Evolutionary conservation across 768 basidiomycete genomes (phyloP).

Genomic region (Leccinum incarnatum): DNA sequence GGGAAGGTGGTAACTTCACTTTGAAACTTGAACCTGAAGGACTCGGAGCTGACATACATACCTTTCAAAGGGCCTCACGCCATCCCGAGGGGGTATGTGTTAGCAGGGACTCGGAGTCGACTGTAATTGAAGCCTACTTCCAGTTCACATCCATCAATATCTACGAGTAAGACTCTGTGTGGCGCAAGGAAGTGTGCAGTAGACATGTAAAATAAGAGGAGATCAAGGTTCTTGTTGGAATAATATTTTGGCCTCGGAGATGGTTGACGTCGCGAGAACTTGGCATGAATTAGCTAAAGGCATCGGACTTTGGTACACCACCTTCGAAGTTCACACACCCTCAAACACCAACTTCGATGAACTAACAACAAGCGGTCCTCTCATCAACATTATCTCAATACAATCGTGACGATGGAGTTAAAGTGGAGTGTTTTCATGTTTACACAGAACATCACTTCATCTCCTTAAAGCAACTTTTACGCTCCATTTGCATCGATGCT

Average conservation of each 20-base stretch:
- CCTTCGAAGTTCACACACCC: background rate
- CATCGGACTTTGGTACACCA: background rate
- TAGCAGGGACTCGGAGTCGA: too few relatives aligned
- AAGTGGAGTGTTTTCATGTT: background rate
- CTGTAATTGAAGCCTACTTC: slow-evolving; percentile 36
- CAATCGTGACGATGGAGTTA: background rate
- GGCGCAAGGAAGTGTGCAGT: background rate
- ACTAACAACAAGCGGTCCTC: background rate
- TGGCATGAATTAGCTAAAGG: too few relatives aligned
- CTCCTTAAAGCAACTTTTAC: background rate
- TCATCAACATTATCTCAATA: background rate
- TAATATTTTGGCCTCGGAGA: background rate
- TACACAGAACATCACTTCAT: background rate
- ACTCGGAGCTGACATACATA: too few relatives aligned
- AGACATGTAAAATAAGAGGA: background rate
- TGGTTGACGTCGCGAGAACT: too few relatives aligned
- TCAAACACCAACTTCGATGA: background rate
- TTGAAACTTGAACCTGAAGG: too few relatives aligned
- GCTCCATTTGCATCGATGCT: background rate
- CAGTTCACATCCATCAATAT: slow-evolving; percentile 38
- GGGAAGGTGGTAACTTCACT: too few relatives aligned
- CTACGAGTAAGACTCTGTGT: slow-evolving; percentile 23
- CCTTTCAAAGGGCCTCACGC: too few relatives aligned
- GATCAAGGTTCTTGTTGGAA: background rate
- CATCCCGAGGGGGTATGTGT: too few relatives aligned